phyloP scores from a whole-genome alignment of 371 early-diverging fungal species.

The Mortierella sp. region DNA sequence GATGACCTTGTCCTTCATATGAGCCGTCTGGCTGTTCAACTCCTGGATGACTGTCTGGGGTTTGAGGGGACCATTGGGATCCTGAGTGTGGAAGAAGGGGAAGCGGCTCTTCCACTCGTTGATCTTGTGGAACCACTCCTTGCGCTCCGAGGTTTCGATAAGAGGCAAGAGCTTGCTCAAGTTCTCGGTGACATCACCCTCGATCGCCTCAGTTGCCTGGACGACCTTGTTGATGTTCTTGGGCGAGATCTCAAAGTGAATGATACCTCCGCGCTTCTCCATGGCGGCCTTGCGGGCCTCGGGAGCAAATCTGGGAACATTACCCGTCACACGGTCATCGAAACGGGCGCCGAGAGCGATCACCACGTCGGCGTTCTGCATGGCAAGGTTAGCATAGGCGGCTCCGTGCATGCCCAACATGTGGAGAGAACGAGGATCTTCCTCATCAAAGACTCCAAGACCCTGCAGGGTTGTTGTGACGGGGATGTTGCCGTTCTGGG shows the following conservation, averaged over 20 bases:
- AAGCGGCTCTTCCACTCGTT: slow-evolving; percentile 89
- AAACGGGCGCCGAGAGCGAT: slow-evolving; percentile 98
- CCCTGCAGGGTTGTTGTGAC: slow-evolving; percentile 96
- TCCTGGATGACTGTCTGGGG: slow-evolving; percentile 95
- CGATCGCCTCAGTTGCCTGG: slow-evolving; percentile 88
- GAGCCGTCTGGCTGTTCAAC: slow-evolving; percentile 82
- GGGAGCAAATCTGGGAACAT: slow-evolving; percentile 89
- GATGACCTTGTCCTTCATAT: slow-evolving; percentile 91
- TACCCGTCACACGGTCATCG: slow-evolving; percentile 98
- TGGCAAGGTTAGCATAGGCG: slow-evolving; percentile 96
- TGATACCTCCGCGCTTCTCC: slow-evolving; percentile 93
- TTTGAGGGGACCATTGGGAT: slow-evolving; percentile 74
- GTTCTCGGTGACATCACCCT: slow-evolving; percentile 94
- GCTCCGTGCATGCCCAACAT: slow-evolving; percentile 99
- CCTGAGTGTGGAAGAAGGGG: slow-evolving; percentile 78
- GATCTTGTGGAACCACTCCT: slow-evolving; percentile 86
- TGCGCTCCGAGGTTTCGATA: slow-evolving; percentile 74
- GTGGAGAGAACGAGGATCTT: slow-evolving; percentile 88
- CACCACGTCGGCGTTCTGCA: slow-evolving; percentile 95
- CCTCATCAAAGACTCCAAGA: slow-evolving; percentile 93
- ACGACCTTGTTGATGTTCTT: slow-evolving; percentile 99
- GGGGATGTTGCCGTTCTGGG: slow-evolving; percentile 89
- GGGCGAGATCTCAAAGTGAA: slow-evolving; percentile 98
- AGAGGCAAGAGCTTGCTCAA: slow-evolving; percentile 81
- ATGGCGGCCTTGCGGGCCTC: slow-evolving; percentile 89